Conservation (phyloP, 768 basidiomycete species). For the Amanita phalloides region DNA sequence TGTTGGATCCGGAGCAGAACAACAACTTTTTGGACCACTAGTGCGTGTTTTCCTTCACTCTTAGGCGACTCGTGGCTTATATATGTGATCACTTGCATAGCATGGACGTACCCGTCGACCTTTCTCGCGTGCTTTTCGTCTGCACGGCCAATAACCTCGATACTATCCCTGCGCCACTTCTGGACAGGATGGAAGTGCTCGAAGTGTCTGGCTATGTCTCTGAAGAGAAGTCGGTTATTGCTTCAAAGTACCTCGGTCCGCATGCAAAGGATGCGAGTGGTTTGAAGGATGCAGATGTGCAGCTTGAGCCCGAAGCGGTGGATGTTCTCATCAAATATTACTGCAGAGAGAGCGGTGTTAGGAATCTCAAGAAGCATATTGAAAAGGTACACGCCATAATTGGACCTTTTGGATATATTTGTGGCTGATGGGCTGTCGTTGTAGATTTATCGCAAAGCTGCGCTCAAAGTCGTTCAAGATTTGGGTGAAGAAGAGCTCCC, state of each 20-base stretch:
- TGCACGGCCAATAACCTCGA: constrained; percentile 95
- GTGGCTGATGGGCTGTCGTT: not conserved
- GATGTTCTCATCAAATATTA: constrained; percentile 93
- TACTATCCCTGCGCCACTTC: constrained; percentile 86
- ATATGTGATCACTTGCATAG: constrained; percentile 23
- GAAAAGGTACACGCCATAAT: constrained; percentile 59
- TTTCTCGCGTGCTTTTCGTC: constrained; percentile 93
- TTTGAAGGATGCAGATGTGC: constrained; percentile 74
- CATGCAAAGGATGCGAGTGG: constrained; percentile 91
- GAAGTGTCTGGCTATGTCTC: constrained; percentile 93
- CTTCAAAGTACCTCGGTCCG: constrained; percentile 79
- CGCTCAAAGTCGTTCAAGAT: constrained; percentile 82
- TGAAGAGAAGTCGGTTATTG: constrained; percentile 86
- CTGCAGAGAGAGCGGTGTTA: constrained; percentile 92
- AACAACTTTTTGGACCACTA: constrained; percentile 92
- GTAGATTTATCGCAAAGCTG: constrained; percentile 95
- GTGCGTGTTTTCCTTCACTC: constrained; percentile 32
- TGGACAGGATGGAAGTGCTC: constrained; percentile 94
- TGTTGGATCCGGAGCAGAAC: constrained; percentile 95
- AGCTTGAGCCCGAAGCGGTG: constrained; percentile 65
- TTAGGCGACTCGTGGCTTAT: constrained; percentile 2
- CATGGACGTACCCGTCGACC: constrained; percentile 94
- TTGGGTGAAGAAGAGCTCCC: constrained; percentile 82
- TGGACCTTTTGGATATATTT: too few species aligned
- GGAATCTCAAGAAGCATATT: constrained; percentile 96